phyloP scores from a whole-genome alignment of 768 basidiomycete genomes.

The Russula compacta region DNA sequence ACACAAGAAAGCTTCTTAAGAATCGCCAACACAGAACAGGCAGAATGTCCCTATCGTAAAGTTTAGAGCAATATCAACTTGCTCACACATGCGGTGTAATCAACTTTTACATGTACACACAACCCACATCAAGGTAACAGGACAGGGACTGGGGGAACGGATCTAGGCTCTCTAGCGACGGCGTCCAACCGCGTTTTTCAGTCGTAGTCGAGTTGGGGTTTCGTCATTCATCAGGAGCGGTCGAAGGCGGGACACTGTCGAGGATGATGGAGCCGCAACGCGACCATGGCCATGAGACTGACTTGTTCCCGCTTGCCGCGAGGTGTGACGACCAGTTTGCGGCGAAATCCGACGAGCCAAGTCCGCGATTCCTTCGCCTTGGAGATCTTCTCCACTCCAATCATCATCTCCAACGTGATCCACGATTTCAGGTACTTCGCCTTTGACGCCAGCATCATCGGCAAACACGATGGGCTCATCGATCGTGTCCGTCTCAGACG shows the following conservation, averaged over 20 bases:
- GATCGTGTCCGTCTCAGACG: conserved; percentile 19
- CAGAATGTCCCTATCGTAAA: background rate
- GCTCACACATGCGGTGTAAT: conserved; percentile 2
- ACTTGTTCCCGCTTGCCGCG: conserved; percentile 6
- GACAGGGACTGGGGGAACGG: background rate
- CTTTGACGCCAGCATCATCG: conserved; percentile 24
- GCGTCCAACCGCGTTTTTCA: conserved; percentile 36
- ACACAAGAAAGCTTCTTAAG: background rate
- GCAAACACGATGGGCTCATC: conserved; percentile 20
- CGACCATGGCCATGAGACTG: conserved; percentile 10
- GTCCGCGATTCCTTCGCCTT: background rate
- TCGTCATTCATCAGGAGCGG: conserved; percentile 37
- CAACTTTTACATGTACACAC: background rate
- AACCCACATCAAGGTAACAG: background rate
- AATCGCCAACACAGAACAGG: background rate
- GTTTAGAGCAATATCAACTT: conserved; percentile 6
- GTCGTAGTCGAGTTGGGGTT: conserved; percentile 54
- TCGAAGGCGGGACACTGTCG: conserved; percentile 28
- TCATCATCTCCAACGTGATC: conserved; percentile 7
- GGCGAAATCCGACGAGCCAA: background rate
- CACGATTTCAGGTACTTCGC: background rate
- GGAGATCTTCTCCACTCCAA: conserved; percentile 7
- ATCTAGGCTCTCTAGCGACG: conserved; percentile 33
- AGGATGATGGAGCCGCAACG: conserved; percentile 15
- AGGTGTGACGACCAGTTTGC: background rate